A percentile compares a stretch with the other conserved stretches of the same genome.
Conservation (phyloP, 2,329 filamentous ascomycete genomes). For the Paraconiothyrium sp. region DNA sequence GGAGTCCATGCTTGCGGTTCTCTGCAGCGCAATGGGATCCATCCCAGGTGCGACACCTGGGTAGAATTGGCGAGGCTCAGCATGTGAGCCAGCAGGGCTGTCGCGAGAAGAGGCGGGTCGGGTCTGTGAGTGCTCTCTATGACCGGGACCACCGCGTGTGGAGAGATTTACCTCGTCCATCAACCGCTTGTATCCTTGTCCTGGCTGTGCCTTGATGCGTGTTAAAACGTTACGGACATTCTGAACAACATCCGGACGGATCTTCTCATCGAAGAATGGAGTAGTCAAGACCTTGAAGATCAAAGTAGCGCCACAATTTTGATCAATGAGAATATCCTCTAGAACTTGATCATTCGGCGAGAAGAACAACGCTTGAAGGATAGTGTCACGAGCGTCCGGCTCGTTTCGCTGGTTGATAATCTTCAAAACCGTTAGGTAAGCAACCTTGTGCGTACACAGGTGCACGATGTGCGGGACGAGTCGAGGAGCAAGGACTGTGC, state of each 20-base stretch:
- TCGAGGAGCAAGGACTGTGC: conserved; percentile 89
- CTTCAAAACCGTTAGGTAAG: conserved; percentile 95
- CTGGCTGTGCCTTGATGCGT: conserved; percentile 90
- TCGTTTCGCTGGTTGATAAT: conserved; percentile 98
- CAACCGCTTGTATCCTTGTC: conserved; percentile 95
- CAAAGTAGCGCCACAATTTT: conserved; percentile 89
- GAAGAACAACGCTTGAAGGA: conserved; percentile 92
- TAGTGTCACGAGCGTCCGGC: conserved; percentile 86
- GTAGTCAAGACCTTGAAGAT: conserved; percentile 99
- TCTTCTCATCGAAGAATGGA: conserved; percentile 93
- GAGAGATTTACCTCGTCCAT: conserved; percentile 99
- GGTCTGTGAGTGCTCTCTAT: conserved; percentile 49
- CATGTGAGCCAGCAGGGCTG: conserved; percentile 39
- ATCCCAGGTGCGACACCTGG: conserved; percentile 49
- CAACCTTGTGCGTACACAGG: conserved; percentile 97
- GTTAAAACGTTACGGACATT: conserved; percentile 90
- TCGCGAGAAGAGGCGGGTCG: conserved; percentile 50
- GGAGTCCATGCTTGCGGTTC: conserved; percentile 60
- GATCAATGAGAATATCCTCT: conserved; percentile 90
- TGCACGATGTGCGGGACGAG: conserved; percentile 93
- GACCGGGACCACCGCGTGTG: conserved; percentile 55
- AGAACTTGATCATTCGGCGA: conserved; percentile 85
- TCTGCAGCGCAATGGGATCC: conserved; percentile 55
- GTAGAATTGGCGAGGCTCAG: conserved; percentile 49
- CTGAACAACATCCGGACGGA: conserved; percentile 87